Percentiles rank a stretch among this genome's conserved stretches.
Evolutionary conservation across 164 flowering plant genomes (phyloP).

Genomic region (Chimonanthus salicifolius): DNA sequence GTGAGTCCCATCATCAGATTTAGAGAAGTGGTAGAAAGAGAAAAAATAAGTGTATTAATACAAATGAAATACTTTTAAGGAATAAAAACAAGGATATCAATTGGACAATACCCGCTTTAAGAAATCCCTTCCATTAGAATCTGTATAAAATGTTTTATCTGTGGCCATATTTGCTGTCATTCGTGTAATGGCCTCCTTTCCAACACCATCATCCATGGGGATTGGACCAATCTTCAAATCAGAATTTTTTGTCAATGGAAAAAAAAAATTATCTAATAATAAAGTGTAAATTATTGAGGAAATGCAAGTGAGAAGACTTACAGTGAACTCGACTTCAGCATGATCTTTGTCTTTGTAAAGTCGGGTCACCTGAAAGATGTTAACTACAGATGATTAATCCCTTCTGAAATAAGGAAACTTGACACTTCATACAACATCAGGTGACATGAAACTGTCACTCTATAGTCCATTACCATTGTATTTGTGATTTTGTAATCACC

Average conservation of each 20-base stretch:
- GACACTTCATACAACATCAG: neutral
- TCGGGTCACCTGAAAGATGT: slow-evolving; percentile 54
- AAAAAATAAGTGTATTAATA: neutral
- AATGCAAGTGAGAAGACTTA: slow-evolving; percentile 26
- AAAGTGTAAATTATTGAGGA: neutral
- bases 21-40: neutral
- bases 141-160: slow-evolving; percentile 70
- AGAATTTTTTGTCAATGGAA: slow-evolving; percentile 7
- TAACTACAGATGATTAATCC: neutral
- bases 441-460: neutral
- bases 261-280: neutral
- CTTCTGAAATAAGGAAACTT: neutral
- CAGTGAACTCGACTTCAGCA: slow-evolving; percentile 85
- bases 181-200: slow-evolving; percentile 76
- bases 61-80: neutral
- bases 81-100: neutral
- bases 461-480: no score
- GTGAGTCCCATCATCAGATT: neutral
- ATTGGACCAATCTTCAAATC: slow-evolving; percentile 76
- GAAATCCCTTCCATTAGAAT: slow-evolving; percentile 89
- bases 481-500: no score
- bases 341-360: slow-evolving; percentile 78
- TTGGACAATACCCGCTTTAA: slow-evolving; percentile 52
- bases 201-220: slow-evolving; percentile 60
- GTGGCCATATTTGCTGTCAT: slow-evolving; percentile 71